phyloP scores from a whole-genome alignment of 164 flowering plant species.

The Vitis labrusca region DNA sequence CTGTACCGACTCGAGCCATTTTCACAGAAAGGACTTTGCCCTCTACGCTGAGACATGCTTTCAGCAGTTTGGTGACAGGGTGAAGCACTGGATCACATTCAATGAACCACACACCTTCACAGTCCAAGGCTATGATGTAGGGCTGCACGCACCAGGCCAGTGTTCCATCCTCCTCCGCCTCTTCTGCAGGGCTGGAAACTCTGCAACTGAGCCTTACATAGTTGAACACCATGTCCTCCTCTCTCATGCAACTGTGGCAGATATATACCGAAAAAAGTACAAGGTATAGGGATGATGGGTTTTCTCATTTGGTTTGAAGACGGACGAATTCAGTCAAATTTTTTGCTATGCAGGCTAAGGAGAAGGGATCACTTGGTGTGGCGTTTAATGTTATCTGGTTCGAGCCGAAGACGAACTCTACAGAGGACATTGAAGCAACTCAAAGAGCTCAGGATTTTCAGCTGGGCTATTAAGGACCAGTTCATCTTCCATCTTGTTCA shows the following conservation, averaged over 20 bases:
- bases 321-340: background rate
- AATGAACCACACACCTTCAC: conserved; percentile 89
- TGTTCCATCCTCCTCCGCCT: conserved; percentile 68
- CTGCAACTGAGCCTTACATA: conserved; percentile 85
- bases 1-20: background rate
- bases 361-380: conserved; percentile 66
- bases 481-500: no score
- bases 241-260: no score
- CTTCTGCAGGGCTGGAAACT: conserved; percentile 75
- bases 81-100: conserved; percentile 93
- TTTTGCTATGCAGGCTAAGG: conserved; percentile 44
- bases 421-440: conserved; percentile 71
- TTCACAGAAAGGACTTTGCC: conserved; percentile 75
- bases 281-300: conserved; percentile 38
- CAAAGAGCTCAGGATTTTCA: conserved; percentile 88
- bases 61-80: conserved; percentile 83
- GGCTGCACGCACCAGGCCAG: conserved; percentile 85
- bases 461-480: conserved; percentile 69
- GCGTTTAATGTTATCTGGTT: conserved; percentile 85
- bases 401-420: conserved; percentile 62
- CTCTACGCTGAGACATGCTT: conserved; percentile 78
- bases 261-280: conserved; percentile 70
- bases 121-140: conserved; percentile 77
- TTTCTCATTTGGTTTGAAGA: background rate
- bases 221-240: conserved; percentile 79